Conservation (phyloP, 768 basidiomycete species). For the Leccinum disarticulatum region DNA sequence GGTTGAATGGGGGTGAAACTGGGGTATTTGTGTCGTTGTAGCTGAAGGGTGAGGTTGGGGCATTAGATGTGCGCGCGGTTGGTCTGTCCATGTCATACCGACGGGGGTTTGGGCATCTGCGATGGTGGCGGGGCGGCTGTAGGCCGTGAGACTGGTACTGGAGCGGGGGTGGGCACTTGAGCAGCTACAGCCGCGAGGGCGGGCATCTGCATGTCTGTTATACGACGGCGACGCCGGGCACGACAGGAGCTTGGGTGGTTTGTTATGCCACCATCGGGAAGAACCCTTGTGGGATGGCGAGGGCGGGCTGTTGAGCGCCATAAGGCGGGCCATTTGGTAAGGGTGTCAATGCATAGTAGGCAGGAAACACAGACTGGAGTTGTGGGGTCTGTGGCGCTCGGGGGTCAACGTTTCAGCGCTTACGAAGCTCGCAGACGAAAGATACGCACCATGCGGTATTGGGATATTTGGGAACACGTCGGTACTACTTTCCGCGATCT, state of each 20-base stretch:
- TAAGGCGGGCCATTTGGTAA: conserved; percentile 28
- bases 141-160: background rate
- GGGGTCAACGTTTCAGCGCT: conserved; percentile 21
- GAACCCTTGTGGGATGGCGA: conserved; percentile 28
- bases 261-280: conserved; percentile 25
- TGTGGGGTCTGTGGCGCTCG: conserved; percentile 23
- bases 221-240: background rate
- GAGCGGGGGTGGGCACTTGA: conserved; percentile 1
- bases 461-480: too few species aligned
- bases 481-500: conserved; percentile 20
- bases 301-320: conserved; percentile 28
- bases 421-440: background rate
- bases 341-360: conserved; percentile 26
- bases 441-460: too few species aligned
- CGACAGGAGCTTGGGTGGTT: conserved; percentile 14
- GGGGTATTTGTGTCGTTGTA: background rate
- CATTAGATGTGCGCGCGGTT: background rate
- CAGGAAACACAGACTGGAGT: conserved; percentile 21
- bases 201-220: conserved; percentile 17
- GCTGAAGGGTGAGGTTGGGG: background rate
- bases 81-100: background rate
- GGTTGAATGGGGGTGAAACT: too few species aligned
- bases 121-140: background rate
- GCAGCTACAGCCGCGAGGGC: background rate
- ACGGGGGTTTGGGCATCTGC: background rate